These are phyloP conservation scores for Haplographium delicatum DNA, from an alignment of 495 filamentous ascomycete genomes.

Conservation along the genomic window DNA sequence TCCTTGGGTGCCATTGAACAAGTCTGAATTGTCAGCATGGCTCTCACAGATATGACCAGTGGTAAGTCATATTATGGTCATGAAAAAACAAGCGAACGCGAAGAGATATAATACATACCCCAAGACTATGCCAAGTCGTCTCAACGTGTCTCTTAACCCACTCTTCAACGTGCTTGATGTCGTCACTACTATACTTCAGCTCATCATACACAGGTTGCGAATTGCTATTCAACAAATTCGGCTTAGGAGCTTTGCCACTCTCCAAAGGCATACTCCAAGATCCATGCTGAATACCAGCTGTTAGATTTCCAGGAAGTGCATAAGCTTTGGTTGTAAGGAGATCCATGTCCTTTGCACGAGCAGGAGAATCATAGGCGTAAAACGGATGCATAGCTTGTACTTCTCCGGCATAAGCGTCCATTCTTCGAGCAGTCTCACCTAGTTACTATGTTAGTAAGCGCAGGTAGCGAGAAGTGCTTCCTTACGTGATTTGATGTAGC, in stretches of 20 bases:
- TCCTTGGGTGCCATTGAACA: conserved; percentile 78
- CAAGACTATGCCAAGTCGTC: conserved; percentile 71
- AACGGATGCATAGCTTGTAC: conserved; percentile 54
- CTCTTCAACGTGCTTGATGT: conserved; percentile 67
- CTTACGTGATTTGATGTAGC: conserved; percentile 72
- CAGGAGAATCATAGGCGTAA: conserved; percentile 63
- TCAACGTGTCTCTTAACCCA: conserved; percentile 74
- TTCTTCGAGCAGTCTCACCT: conserved; percentile 66
- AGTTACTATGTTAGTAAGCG: background rate
- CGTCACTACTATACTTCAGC: conserved; percentile 60
- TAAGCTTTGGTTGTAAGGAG: conserved; percentile 69
- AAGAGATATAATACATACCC: conserved; percentile 31
- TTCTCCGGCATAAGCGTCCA: conserved; percentile 75
- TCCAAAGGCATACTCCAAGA: conserved; percentile 40
- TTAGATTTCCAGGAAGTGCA: conserved; percentile 66
- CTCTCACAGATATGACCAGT: background rate
- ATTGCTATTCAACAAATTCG: conserved; percentile 44
- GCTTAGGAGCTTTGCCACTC: conserved; percentile 39
- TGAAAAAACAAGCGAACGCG: background rate
- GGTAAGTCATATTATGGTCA: background rate
- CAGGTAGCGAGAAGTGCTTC: background rate
- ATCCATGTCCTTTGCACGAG: conserved; percentile 66
- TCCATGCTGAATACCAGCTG: conserved; percentile 54
- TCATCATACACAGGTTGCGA: conserved; percentile 52
- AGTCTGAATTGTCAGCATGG: conserved; percentile 41